A percentile compares a stretch with the other conserved stretches of the same genome.
Conservation (phyloP, 164 flowering plant species). For the Echeveria elegans region DNA sequence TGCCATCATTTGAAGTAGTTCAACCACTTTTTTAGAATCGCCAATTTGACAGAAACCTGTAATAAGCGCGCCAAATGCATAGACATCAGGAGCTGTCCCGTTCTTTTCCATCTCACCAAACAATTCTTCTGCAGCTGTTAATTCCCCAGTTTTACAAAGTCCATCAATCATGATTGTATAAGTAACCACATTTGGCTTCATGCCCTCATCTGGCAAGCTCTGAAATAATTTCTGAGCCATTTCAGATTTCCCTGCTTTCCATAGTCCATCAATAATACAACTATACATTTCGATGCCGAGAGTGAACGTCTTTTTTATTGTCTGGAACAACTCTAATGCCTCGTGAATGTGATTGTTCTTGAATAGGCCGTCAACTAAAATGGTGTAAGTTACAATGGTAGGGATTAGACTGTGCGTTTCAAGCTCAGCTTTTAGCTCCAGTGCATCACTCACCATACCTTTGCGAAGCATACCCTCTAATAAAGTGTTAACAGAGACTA, state of each 20-base stretch:
- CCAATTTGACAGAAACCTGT: not conserved
- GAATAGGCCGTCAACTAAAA: not conserved
- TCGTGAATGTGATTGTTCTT: not conserved
- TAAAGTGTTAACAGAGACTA: not conserved
- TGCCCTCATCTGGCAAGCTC: not conserved
- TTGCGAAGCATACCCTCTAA: not conserved
- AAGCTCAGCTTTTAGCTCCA: not conserved
- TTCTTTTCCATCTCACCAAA: not conserved
- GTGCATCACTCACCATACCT: not conserved
- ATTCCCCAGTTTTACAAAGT: conserved; percentile 4
- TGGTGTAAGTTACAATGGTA: not conserved
- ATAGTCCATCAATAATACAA: not conserved
- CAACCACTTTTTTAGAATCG: not conserved
- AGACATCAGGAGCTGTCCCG: not conserved
- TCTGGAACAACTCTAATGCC: not conserved
- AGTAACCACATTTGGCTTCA: not conserved
- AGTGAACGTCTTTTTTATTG: not conserved
- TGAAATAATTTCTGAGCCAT: conserved; percentile 2
- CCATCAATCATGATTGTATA: conserved; percentile 6
- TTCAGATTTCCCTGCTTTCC: conserved; percentile 6
- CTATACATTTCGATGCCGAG: not conserved
- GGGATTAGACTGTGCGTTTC: not conserved
- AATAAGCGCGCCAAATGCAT: not conserved
- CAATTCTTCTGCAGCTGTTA: not conserved
- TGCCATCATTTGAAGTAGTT: conserved; percentile 6